These are phyloP conservation scores for Teratosphaeria gauchensis DNA, from an alignment of 2,329 filamentous ascomycete species.

Conservation along the genomic window DNA sequence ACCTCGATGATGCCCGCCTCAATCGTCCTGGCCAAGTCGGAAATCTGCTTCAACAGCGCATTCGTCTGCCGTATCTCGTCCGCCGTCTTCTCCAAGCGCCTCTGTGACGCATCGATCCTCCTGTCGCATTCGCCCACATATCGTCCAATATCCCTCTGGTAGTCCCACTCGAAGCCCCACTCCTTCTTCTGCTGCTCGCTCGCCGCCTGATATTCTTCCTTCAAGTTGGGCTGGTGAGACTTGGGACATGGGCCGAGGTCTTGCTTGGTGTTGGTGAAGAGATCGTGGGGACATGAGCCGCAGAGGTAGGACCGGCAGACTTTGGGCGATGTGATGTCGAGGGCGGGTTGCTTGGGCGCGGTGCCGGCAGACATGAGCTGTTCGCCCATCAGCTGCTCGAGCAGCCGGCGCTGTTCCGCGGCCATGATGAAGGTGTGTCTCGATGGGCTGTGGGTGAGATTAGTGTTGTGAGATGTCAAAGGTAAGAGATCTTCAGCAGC, in stretches of 20 bases:
- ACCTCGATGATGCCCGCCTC: conserved; percentile 78
- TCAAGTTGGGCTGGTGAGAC: conserved; percentile 78
- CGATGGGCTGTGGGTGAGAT: neutral
- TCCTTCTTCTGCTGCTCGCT: conserved; percentile 61
- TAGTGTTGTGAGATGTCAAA: neutral
- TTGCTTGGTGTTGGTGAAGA: conserved; percentile 99
- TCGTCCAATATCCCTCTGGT: conserved; percentile 88
- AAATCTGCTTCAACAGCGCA: conserved; percentile 73
- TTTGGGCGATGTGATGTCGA: conserved; percentile 83
- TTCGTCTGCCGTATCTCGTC: conserved; percentile 95
- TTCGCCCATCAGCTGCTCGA: conserved; percentile 79
- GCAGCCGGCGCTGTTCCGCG: conserved; percentile 94
- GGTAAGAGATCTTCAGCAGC: neutral
- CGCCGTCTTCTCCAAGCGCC: conserved; percentile 88
- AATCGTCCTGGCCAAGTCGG: conserved; percentile 68
- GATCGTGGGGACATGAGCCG: conserved; percentile 92
- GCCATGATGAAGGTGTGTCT: conserved; percentile 53
- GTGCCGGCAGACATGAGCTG: conserved; percentile 63
- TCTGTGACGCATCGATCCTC: conserved; percentile 81
- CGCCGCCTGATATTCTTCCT: conserved; percentile 75
- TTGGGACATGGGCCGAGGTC: conserved; percentile 85
- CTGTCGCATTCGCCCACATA: conserved; percentile 96
- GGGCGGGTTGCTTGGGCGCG: conserved; percentile 64
- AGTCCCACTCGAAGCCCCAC: conserved; percentile 92
- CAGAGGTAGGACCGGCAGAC: conserved; percentile 90